These are phyloP conservation scores for Mortierella antarctica DNA, from an alignment of 192 early-diverging fungal species.

Conservation along the genomic window DNA sequence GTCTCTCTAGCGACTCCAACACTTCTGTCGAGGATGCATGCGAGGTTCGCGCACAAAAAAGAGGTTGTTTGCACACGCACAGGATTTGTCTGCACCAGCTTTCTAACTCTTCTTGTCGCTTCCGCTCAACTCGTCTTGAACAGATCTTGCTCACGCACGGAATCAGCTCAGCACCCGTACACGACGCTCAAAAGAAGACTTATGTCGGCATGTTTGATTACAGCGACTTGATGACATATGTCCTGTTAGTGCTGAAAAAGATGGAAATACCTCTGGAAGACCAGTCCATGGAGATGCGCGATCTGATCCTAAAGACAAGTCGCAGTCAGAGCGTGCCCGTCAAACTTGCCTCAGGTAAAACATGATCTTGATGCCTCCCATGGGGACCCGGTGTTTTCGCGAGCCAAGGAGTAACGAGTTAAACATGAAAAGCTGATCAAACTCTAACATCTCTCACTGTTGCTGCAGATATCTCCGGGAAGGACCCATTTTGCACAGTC, in stretches of 20 bases:
- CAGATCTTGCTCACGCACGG: slow-evolving; percentile 72
- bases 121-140: not conserved
- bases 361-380: not conserved
- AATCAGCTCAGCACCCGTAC: slow-evolving; percentile 85
- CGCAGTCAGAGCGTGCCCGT: slow-evolving; percentile 65
- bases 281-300: slow-evolving; percentile 62
- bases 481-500: slow-evolving; percentile 88
- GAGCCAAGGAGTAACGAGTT: not conserved
- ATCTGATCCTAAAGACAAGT: slow-evolving; percentile 63
- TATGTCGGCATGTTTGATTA: slow-evolving; percentile 92
- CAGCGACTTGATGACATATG: slow-evolving; percentile 81
- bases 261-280: slow-evolving; percentile 45
- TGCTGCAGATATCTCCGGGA: slow-evolving; percentile 75
- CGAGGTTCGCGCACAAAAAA: slow-evolving; percentile 38
- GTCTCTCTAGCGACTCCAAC: slow-evolving; percentile 56
- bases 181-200: slow-evolving; percentile 59
- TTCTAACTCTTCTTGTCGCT: slow-evolving; percentile 2
- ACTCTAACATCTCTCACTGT: too few relatives aligned
- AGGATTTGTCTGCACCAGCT: not conserved
- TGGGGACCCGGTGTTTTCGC: not conserved
- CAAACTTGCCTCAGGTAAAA: slow-evolving; percentile 67
- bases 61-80: not conserved
- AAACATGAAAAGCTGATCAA: too few relatives aligned
- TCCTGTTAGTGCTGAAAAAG: slow-evolving; percentile 71
- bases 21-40: slow-evolving; percentile 78